Conservation (phyloP, 176 grass and related monocot genomes). For the Bothriochloa decipiens region DNA sequence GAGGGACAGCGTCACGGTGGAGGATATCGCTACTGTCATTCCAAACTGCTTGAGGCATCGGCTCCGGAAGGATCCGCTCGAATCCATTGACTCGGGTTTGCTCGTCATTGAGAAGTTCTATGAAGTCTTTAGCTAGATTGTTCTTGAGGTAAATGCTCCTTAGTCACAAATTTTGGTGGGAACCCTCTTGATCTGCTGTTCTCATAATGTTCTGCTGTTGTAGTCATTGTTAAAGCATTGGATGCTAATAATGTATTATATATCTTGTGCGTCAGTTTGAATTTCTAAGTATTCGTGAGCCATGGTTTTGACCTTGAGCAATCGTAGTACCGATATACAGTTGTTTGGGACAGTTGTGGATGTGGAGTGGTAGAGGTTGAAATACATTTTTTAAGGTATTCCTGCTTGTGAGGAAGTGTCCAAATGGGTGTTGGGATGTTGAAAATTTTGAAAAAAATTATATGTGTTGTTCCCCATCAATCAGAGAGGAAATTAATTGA, state of each 20-base stretch:
- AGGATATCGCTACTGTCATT: slow-evolving; percentile 94
- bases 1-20: slow-evolving; percentile 76
- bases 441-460: not conserved
- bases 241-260: not conserved
- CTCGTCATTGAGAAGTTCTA: slow-evolving; percentile 97
- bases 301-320: not conserved
- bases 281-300: not conserved
- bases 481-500: not conserved
- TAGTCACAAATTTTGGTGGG: slow-evolving; percentile 33
- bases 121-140: slow-evolving; percentile 81
- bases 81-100: slow-evolving; percentile 94
- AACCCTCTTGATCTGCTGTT: slow-evolving; percentile 33
- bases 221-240: not conserved
- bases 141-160: slow-evolving; percentile 42
- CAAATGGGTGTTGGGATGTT: not conserved
- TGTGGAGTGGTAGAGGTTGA: not conserved
- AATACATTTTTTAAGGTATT: not conserved
- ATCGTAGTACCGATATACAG: not conserved
- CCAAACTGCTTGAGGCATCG: slow-evolving; percentile 98
- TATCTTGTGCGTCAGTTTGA: slow-evolving; percentile 16
- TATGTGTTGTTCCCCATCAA: not conserved
- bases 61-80: slow-evolving; percentile 90
- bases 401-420: not conserved
- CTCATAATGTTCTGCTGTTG: slow-evolving; percentile 22
- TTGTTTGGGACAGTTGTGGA: not conserved